A percentile compares a stretch with the other conserved stretches of the same genome.
phyloP scores from a whole-genome alignment of 257 asterid genomes.

The Mentha longifolia region DNA sequence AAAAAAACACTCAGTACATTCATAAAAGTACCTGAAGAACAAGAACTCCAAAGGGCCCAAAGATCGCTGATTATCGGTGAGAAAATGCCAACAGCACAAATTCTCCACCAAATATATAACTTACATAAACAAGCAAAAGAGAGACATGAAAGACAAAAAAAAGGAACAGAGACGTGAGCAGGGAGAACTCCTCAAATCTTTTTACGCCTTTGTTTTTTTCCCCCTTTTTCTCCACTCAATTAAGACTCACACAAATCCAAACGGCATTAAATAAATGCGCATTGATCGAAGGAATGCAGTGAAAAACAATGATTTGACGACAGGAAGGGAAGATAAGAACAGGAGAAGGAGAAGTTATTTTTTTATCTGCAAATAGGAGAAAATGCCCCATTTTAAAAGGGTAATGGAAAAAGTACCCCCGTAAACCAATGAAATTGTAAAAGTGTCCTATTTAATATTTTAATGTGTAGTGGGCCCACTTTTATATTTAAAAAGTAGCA shows the following conservation, averaged over 20 bases:
- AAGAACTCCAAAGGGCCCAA: not conserved
- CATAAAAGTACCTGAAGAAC: too few relatives aligned
- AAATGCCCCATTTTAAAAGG: too few relatives aligned
- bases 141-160: not conserved
- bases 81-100: conserved; percentile 22
- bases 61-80: not conserved
- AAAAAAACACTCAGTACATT: too few relatives aligned
- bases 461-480: too few relatives aligned
- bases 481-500: too few relatives aligned
- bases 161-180: conserved; percentile 39
- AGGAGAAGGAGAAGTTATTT: too few relatives aligned
- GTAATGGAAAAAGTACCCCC: too few relatives aligned
- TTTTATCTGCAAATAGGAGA: too few relatives aligned
- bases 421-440: too few relatives aligned
- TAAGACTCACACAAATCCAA: conserved; percentile 15
- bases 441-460: too few relatives aligned
- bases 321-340: conserved; percentile 18
- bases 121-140: not conserved
- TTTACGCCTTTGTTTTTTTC: not conserved
- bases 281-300: conserved; percentile 13
- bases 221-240: conserved; percentile 22
- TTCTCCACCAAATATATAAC: too few relatives aligned
- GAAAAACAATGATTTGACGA: conserved; percentile 23
- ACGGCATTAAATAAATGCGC: not conserved
- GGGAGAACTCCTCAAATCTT: conserved; percentile 27